Conservation (phyloP, 106 monocot genomes). For the Dactylorhiza incarnata region DNA sequence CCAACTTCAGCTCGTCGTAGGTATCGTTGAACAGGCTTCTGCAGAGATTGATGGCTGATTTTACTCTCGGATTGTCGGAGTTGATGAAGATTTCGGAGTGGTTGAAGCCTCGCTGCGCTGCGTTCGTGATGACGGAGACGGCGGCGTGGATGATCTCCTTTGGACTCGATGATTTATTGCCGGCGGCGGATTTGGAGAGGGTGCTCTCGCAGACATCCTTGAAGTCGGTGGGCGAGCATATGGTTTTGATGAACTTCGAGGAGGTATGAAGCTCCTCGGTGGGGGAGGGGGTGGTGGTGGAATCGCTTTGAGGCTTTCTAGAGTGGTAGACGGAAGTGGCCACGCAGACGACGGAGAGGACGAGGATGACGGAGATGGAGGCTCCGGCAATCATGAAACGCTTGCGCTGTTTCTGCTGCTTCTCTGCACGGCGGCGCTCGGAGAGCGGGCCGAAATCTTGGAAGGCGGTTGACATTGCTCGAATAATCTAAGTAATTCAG, state of each 20-base stretch:
- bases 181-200: conserved; percentile 16
- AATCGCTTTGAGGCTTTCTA: neutral
- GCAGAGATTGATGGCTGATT: conserved; percentile 55
- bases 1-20: conserved; percentile 35
- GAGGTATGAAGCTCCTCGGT: conserved; percentile 1
- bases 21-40: conserved; percentile 29
- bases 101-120: conserved; percentile 31
- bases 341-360: conserved; percentile 24
- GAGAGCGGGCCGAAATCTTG: conserved; percentile 58
- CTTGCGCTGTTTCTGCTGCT: conserved; percentile 23
- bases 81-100: conserved; percentile 15
- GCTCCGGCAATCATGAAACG: conserved; percentile 33
- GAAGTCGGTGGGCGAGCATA: conserved; percentile 32
- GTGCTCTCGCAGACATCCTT: conserved; percentile 21
- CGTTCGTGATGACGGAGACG: conserved; percentile 36
- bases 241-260: conserved; percentile 14
- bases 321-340: conserved; percentile 17
- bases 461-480: conserved; percentile 39
- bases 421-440: conserved; percentile 53
- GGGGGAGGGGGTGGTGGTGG: neutral
- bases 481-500: neutral
- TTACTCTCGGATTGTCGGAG: conserved; percentile 37
- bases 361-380: conserved; percentile 23
- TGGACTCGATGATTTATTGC: conserved; percentile 19
- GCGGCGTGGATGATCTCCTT: conserved; percentile 54